These are phyloP conservation scores for Russula lepida DNA, from an alignment of 768 basidiomycete species.

Conservation along the genomic window DNA sequence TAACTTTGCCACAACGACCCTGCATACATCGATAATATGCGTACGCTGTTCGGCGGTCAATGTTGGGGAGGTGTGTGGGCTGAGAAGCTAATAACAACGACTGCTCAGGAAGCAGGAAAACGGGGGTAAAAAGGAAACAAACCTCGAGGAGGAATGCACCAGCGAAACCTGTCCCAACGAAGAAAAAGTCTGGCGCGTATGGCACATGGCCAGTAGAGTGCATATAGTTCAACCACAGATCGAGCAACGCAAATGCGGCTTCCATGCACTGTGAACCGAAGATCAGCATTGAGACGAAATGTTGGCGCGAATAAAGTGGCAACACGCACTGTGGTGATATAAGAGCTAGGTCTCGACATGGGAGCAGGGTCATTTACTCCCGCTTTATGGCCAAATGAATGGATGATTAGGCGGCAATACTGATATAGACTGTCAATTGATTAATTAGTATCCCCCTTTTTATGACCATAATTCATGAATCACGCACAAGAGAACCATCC, in stretches of 20 bases:
- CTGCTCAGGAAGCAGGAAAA: neutral
- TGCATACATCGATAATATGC: neutral
- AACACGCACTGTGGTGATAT: constrained; percentile 8
- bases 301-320: neutral
- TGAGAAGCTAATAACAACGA: constrained; percentile 9
- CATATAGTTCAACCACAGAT: constrained; percentile 14
- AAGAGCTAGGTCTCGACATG: constrained; percentile 1
- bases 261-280: constrained; percentile 13
- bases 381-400: constrained; percentile 18
- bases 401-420: constrained; percentile 19
- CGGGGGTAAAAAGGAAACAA: constrained; percentile 8
- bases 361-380: neutral
- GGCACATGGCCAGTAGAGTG: constrained; percentile 8
- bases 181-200: constrained; percentile 21
- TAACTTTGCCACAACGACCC: neutral
- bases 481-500: constrained; percentile 17
- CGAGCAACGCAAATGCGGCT: constrained; percentile 10
- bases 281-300: neutral
- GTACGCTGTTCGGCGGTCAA: constrained; percentile 6
- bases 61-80: constrained; percentile 11
- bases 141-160: constrained; percentile 20
- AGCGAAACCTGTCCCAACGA: constrained; percentile 18
- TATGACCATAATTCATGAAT: neutral
- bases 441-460: neutral
- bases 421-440: constrained; percentile 6